Evolutionary conservation across 164 flowering plant genomes (phyloP).

Genomic region (Sedum album): DNA sequence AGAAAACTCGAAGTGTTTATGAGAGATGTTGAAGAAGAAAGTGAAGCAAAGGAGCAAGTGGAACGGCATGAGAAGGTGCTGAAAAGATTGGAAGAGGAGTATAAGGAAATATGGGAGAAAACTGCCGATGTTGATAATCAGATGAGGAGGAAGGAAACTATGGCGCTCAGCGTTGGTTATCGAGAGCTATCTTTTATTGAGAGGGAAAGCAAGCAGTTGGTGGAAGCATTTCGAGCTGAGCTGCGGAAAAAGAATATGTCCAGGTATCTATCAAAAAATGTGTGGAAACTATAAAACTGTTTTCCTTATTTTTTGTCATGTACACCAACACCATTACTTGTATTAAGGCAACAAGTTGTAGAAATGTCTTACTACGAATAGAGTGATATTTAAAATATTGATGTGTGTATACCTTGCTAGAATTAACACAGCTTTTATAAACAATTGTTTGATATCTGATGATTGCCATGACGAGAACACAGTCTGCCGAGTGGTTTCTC

Average conservation of each 20-base stretch:
- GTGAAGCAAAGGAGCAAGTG: constrained; percentile 27
- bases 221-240: constrained; percentile 37
- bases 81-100: constrained; percentile 41
- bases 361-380: not conserved
- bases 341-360: not conserved
- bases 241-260: constrained; percentile 26
- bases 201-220: constrained; percentile 62
- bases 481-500: constrained; percentile 28
- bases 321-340: too few relatives aligned
- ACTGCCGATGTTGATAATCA: constrained; percentile 61
- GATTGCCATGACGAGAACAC: constrained; percentile 21
- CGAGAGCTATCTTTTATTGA: constrained; percentile 70
- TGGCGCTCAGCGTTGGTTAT: constrained; percentile 53
- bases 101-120: constrained; percentile 40
- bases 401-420: not conserved
- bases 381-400: not conserved
- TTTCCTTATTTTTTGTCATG: too few relatives aligned
- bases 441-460: not conserved
- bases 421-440: constrained; percentile 2
- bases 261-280: constrained; percentile 26
- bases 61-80: constrained; percentile 26
- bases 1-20: constrained; percentile 28
- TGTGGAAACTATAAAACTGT: not conserved
- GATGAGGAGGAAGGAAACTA: constrained; percentile 50
- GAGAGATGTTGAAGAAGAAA: constrained; percentile 19